Base-by-base conservation (phyloP, 805 yeast species). In the Ogataea neopini region DNA sequence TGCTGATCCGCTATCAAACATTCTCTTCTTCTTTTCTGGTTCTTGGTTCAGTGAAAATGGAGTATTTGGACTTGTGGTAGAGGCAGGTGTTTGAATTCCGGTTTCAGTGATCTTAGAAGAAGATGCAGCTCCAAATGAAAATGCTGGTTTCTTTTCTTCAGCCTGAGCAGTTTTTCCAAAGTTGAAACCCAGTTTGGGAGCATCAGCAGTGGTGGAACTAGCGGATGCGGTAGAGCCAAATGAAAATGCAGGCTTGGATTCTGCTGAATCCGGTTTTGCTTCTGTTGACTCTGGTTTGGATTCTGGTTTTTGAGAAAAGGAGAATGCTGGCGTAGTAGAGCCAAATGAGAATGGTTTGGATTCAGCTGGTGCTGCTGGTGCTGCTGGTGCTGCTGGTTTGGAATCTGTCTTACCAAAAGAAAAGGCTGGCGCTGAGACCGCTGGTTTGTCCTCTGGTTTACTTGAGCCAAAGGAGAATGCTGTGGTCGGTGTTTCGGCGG, bases 221-320 rank as follows among this genome's bases (percentile, higher is more conserved):
- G n/a, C 29, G 18, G 9, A 3, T 3, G 39, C 23, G 26, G 42
- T 6, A 6, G 38, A 5, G 11, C 37, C 37, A 40, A 46, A 51
- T 6, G 48, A 40, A 34, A 50, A 50, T 9, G 50, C 47, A 6
- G 35, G 35, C 35, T 32, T 32, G 4, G 30, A 22, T 22, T 22
- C 25, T 22, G 25, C n/a, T 22, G 25, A 22, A n/a, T n/a, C n/a
- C n/a, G n/a, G n/a, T n/a, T n/a, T 25, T 8, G 28, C 28, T 25
- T 25, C 9, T 10, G 7, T 13, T 9, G 34, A 11, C 17, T n/a
- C 34, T 30, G 53, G 47, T 11, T 41, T 37, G 29, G 51, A 6
- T 6, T 46, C 26, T 14, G 14, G 43, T 6, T 48, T 42, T 11
- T 9, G 15, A 9, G 41, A 35, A 26, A 14, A 30, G 17, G 34